These are phyloP conservation scores for Stephania cephalantha DNA, from an alignment of 164 flowering plant species.

Conservation along the genomic window DNA sequence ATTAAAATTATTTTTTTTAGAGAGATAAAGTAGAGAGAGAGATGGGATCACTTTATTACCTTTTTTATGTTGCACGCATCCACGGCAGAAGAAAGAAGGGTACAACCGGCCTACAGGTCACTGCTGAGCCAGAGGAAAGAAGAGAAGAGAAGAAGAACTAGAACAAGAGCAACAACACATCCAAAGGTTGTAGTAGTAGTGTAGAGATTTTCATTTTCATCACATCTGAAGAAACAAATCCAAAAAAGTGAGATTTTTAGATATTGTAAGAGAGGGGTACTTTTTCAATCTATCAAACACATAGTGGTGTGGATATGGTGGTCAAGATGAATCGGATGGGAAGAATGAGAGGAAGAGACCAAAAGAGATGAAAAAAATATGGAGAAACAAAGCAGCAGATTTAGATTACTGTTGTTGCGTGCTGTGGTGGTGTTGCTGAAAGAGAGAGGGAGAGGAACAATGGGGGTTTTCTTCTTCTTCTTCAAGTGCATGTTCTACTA, in stretches of 20 bases:
- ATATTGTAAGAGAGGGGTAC: no score
- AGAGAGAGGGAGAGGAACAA: not conserved
- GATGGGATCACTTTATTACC: slow-evolving; percentile 18
- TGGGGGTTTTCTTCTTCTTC: slow-evolving; percentile 11
- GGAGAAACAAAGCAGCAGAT: slow-evolving; percentile 10
- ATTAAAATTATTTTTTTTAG: not conserved
- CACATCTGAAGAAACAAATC: not conserved
- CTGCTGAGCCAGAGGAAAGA: slow-evolving; percentile 7
- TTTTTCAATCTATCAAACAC: no score
- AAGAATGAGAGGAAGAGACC: slow-evolving; percentile 5
- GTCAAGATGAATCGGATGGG: slow-evolving; percentile 13
- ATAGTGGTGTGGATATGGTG: slow-evolving; percentile 11
- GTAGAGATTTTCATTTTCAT: not conserved
- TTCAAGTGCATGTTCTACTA: slow-evolving; percentile 14
- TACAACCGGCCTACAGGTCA: not conserved
- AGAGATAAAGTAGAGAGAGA: slow-evolving; percentile 20
- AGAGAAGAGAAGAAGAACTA: slow-evolving; percentile 12
- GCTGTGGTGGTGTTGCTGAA: not conserved
- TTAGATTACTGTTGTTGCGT: not conserved
- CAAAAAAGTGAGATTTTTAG: no score
- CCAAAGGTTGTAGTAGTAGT: not conserved
- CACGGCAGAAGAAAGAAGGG: slow-evolving; percentile 6
- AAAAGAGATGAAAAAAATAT: slow-evolving; percentile 1
- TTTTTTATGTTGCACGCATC: slow-evolving; percentile 33
- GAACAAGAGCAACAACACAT: not conserved